These are phyloP conservation scores for Lichtheimia ornata DNA, from an alignment of 371 early-diverging fungal species.

Conservation along the genomic window DNA sequence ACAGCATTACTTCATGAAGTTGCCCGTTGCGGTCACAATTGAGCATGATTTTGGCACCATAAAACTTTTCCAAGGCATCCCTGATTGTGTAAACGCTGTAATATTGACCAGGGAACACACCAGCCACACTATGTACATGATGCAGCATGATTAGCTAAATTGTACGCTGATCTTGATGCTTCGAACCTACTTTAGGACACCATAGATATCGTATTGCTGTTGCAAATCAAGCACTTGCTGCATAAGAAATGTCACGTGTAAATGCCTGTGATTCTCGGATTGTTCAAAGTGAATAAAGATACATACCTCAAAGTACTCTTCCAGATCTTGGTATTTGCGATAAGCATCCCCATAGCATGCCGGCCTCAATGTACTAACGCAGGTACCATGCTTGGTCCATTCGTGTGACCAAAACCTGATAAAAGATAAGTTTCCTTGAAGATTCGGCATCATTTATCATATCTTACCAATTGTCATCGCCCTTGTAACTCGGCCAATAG, in stretches of 20 bases:
- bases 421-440: background rate
- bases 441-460: background rate
- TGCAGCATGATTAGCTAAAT: background rate
- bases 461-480: conserved; percentile 33
- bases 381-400: conserved; percentile 61
- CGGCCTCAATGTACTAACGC: conserved; percentile 50
- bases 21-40: conserved; percentile 30
- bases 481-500: conserved; percentile 43
- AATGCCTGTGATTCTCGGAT: background rate
- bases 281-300: background rate
- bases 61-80: conserved; percentile 30
- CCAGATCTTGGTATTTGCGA: conserved; percentile 43
- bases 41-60: conserved; percentile 31
- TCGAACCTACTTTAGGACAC: conserved; percentile 36
- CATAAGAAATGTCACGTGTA: conserved; percentile 2
- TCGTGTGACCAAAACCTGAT: conserved; percentile 53
- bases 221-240: conserved; percentile 44
- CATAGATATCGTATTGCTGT: conserved; percentile 45
- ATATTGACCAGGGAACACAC: conserved; percentile 41
- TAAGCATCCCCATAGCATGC: conserved; percentile 40
- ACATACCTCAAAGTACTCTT: conserved; percentile 48
- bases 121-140: conserved; percentile 31
- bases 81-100: conserved; percentile 35
- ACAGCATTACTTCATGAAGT: conserved; percentile 36
- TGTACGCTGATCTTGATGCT: background rate